Base-by-base conservation (phyloP, 495 filamentous ascomycete species). In the Neurospora sp. region DNA sequence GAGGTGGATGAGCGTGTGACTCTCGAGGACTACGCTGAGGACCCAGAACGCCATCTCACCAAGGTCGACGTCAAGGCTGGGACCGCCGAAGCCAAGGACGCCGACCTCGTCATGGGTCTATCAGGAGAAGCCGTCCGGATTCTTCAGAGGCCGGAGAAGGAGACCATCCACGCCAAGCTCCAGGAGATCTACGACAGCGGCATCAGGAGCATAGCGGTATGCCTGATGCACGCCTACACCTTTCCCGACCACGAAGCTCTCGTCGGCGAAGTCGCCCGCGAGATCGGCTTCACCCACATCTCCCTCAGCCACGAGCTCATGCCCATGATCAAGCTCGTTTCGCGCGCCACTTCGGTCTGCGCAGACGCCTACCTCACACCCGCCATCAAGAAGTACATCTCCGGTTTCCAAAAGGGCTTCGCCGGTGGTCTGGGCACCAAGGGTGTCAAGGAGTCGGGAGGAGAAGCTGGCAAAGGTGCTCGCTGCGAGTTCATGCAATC, bases 321-420 rank as follows among this genome's bases (percentile, higher is more conserved):
- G 89, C 96, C 96, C 37, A 99, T 98, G 94, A 98, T 94, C 78
- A 95, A 94, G 79, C 82, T 94, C 9, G 91, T 94, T 0, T 91
- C 95, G 37, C 85, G 96, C 71, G 95, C 93, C 14, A 98, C 94
- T 11, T 97, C 93, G 18, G 93, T 96, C 11, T 96, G 94, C 38
- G 96, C 95, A 7, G 96, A 99, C 83, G 96, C 96, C 5, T 99
- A 99, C 79, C 87, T 99, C 6, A 98, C 96, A 3, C 96, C 96
- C 0, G 92, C 94, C 11, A 98, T 99, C 77, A 94, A 94, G 79
- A 94, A 94, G 80, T 99, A 99, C 79, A 96, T 98, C 76, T 86
- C 89, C 39, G 95, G 94, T 3, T 98, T 99, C 75, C 89, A 92
- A 70, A 86, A 85, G 68, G 91, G 91, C 0, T 94, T 95, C 76